A percentile compares a stretch with the other conserved stretches of the same genome.
Evolutionary conservation across 805 yeast species (phyloP).

Genomic region (Candida stauntonica): DNA sequence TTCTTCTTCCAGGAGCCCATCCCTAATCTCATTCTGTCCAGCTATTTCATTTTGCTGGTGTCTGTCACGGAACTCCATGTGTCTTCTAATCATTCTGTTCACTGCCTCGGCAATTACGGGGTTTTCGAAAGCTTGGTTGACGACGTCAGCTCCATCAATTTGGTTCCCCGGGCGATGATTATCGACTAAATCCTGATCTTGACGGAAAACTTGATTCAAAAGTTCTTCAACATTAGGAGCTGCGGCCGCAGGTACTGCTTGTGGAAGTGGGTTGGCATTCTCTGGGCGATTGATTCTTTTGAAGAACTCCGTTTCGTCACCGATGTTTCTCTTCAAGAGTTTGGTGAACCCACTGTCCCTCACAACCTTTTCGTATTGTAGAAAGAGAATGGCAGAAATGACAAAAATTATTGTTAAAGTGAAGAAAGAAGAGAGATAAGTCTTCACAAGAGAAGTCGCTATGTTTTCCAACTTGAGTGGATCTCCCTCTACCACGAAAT

Average conservation of each 20-base stretch:
- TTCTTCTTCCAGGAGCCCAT: constrained; percentile 19
- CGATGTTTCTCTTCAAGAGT: constrained; percentile 54
- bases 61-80: constrained; percentile 1
- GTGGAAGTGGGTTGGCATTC: no score
- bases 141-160: no score
- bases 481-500: constrained; percentile 15
- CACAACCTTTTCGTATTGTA: constrained; percentile 67
- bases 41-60: not conserved
- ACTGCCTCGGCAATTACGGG: constrained; percentile 7
- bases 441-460: not conserved
- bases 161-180: no score
- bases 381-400: constrained; percentile 43
- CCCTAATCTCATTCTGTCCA: constrained; percentile 3
- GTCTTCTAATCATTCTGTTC: constrained; percentile 6
- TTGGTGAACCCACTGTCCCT: constrained; percentile 65
- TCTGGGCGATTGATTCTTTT: not conserved
- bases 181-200: no score
- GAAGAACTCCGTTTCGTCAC: constrained; percentile 28
- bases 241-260: not conserved
- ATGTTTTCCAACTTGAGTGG: constrained; percentile 13
- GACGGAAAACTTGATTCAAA: no score
- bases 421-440: constrained; percentile 26
- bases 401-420: constrained; percentile 39
- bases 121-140: not conserved
- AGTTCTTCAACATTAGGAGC: no score